Evolutionary conservation across 2,329 filamentous ascomycete genomes (phyloP).

Genomic region (Ceratocystis colombiana): DNA sequence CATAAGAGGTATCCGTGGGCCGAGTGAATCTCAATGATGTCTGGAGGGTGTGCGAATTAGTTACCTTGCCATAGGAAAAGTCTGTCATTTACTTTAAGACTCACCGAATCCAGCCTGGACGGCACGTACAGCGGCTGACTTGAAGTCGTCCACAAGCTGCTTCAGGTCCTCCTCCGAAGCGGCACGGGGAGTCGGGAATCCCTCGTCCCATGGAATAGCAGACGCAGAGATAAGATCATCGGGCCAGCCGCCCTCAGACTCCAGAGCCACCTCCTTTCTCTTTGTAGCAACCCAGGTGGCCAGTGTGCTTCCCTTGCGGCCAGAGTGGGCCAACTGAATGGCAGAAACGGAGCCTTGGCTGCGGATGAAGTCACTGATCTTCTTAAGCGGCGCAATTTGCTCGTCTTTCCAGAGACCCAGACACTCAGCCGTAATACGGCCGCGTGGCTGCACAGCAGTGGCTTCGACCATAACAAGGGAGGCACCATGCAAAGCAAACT

Average conservation of each 20-base stretch:
- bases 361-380: constrained; percentile 69
- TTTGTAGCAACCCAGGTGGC: constrained; percentile 52
- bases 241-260: constrained; percentile 47
- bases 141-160: constrained; percentile 52
- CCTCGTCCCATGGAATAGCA: constrained; percentile 49
- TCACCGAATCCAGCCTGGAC: constrained; percentile 52
- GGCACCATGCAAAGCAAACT: constrained; percentile 65
- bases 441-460: constrained; percentile 62
- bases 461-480: constrained; percentile 69
- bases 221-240: constrained; percentile 45
- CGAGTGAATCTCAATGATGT: constrained; percentile 60
- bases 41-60: constrained; percentile 30
- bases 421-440: constrained; percentile 74
- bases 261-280: constrained; percentile 44
- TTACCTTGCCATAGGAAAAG: no score
- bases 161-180: constrained; percentile 61
- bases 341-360: constrained; percentile 65
- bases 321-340: constrained; percentile 75
- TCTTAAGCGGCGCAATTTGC: constrained; percentile 62
- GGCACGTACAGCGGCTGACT: constrained; percentile 47
- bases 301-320: constrained; percentile 54
- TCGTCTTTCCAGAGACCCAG: constrained; percentile 73
- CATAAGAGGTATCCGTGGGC: constrained; percentile 59
- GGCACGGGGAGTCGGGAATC: constrained; percentile 52
- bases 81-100: background rate